Conservation (phyloP, 176 grass and related monocot species). For the Avena insularis region DNA sequence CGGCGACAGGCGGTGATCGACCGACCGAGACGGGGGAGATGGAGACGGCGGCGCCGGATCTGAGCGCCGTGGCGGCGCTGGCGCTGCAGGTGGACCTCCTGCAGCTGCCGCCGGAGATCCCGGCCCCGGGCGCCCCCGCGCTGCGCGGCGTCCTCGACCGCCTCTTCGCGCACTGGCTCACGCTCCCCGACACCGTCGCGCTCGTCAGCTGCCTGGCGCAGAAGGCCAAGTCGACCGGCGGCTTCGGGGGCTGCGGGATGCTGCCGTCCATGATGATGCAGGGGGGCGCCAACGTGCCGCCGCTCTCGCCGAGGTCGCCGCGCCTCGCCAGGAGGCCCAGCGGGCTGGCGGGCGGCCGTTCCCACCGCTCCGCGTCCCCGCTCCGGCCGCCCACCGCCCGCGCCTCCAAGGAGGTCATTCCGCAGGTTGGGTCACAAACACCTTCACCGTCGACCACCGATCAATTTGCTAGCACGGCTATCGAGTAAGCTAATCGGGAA, state of each 20-base stretch:
- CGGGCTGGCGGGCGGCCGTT: slow-evolving; percentile 39
- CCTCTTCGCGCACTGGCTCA: slow-evolving; percentile 89
- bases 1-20: neutral
- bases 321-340: slow-evolving; percentile 61
- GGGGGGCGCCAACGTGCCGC: slow-evolving; percentile 71
- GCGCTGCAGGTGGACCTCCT: slow-evolving; percentile 64
- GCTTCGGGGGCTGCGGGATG: slow-evolving; percentile 29
- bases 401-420: slow-evolving; percentile 74
- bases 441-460: slow-evolving; percentile 1
- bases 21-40: neutral
- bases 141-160: slow-evolving; percentile 62
- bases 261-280: slow-evolving; percentile 75
- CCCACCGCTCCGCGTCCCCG: slow-evolving; percentile 63
- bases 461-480: neutral
- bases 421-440: slow-evolving; percentile 61
- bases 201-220: slow-evolving; percentile 61
- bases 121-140: slow-evolving; percentile 44
- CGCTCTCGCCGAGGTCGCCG: slow-evolving; percentile 91
- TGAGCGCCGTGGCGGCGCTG: slow-evolving; percentile 42
- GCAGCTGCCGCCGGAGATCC: slow-evolving; percentile 63
- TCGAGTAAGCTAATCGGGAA: neutral
- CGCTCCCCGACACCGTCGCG: slow-evolving; percentile 67
- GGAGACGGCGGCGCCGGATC: slow-evolving; percentile 46
- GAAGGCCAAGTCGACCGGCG: slow-evolving; percentile 57
- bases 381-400: slow-evolving; percentile 60